phyloP scores from a whole-genome alignment of 257 asterid species.

The Fraxinus americana region DNA sequence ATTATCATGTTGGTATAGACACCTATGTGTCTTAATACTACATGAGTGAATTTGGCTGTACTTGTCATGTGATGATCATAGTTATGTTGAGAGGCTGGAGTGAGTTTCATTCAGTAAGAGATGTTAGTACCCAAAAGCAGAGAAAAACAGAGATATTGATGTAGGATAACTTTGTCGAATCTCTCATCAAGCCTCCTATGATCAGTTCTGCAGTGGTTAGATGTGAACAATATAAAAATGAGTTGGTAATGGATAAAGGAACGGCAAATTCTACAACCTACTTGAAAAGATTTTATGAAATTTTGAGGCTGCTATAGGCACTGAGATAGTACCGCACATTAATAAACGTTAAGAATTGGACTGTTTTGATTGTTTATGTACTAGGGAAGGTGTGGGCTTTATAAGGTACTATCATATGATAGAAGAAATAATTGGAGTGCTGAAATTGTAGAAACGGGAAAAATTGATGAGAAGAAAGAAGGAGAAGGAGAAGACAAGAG shows the following conservation, averaged over 20 bases:
- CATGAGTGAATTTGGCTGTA: background rate
- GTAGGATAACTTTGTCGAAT: background rate
- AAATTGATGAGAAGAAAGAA: background rate
- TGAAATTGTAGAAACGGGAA: background rate
- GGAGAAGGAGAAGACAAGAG: background rate
- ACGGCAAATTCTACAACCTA: background rate
- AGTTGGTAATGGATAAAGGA: background rate
- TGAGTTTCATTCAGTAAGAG: background rate
- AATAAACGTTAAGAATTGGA: background rate
- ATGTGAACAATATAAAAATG: background rate
- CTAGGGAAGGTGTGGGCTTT: background rate
- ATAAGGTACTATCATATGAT: background rate
- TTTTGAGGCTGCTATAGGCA: background rate
- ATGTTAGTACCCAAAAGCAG: background rate
- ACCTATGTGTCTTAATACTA: background rate
- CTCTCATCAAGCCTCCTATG: background rate
- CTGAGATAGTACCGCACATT: background rate
- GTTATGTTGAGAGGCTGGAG: background rate
- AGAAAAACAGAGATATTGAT: background rate
- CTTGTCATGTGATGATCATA: background rate
- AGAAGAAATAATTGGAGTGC: background rate
- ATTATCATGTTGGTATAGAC: background rate
- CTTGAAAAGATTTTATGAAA: background rate
- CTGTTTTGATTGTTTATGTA: background rate
- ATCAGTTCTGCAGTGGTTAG: background rate